Evolutionary conservation across 2,329 filamentous ascomycete species (phyloP), one percentile per base, ranked within the genome.

Genomic region (Zasmidium citrigriseum): DNA sequence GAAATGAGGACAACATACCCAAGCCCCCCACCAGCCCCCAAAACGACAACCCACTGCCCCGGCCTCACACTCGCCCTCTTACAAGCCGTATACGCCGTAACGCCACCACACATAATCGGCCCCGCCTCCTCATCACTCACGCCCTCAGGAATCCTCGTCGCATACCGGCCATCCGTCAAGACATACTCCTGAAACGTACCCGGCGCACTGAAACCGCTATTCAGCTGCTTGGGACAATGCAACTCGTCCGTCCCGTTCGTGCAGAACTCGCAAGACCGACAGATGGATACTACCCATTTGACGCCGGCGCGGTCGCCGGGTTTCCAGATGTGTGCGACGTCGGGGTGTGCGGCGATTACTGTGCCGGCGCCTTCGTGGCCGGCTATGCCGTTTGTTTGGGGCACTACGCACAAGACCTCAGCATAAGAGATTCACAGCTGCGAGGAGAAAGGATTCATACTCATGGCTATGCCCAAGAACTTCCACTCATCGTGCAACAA

Each of bases 151-250:
- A 76, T 60, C 22, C 60, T 54, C 14, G 73, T 73, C 38, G 73
- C 70, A 57, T 75, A 75, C 52, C 66, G 64, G 7, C 68, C 73
- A 52, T 73, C 71, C 11, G 71, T 72, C 38, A 75, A 44, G 45
- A 64, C 66, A 51, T 75, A 75, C 53, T 76, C 69, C 55, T 74
- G 73, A 53, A 75, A 76, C 1, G 73, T 76, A 5, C 74, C 74
- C 1, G 73, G 65, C 24, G 68, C 68, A 2, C 70, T 74, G 54
- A 78, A 75, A 10, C 73, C 73, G n/a, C 67, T 66, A 27, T 76
- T 74, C 27, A 70, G 63, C 63, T 75, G 73, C 18, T 71, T 68
- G 1, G 69, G 65, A 45, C 73, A 75, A 46, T 75, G 73, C 22
- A 75, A 54, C 46, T 75, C 73, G 50, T 76, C 73, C 9, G 57